Conservation (phyloP, 176 grass and related monocot species). For the Oryza rufipogon region DNA sequence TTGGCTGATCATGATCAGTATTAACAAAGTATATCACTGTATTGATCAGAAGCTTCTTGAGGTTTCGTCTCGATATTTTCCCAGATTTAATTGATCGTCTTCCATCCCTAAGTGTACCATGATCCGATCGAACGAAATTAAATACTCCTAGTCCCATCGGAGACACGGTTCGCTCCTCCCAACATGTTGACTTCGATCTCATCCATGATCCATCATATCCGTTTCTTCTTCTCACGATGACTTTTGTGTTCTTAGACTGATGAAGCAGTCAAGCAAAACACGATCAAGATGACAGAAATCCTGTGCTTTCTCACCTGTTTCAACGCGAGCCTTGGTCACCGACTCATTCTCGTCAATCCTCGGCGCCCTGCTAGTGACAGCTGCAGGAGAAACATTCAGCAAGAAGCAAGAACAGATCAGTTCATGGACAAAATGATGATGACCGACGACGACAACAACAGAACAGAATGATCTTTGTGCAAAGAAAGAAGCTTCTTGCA, state of each 20-base stretch:
- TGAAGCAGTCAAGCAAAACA: background rate
- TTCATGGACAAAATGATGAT: background rate
- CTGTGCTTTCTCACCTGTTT: slow-evolving; percentile 18
- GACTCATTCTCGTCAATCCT: slow-evolving; percentile 12
- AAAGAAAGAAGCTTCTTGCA: background rate
- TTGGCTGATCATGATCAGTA: background rate
- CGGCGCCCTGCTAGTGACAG: background rate
- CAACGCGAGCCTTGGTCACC: background rate
- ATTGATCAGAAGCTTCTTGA: background rate
- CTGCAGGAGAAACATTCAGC: background rate
- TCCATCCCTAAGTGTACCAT: background rate
- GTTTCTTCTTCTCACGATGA: background rate
- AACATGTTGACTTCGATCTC: slow-evolving; percentile 8
- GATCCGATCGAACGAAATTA: background rate
- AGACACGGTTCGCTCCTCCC: background rate
- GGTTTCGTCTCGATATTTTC: background rate
- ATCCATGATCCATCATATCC: background rate
- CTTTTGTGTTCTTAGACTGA: background rate
- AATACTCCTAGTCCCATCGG: background rate
- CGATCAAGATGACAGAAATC: background rate
- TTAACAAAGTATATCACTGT: no score
- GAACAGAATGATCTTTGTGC: background rate
- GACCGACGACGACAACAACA: background rate
- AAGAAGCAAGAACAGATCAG: background rate
- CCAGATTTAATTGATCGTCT: background rate